These are phyloP conservation scores for Stentor coeruleus DNA, from an alignment of 73 alveolate species.

Conservation along the genomic window DNA sequence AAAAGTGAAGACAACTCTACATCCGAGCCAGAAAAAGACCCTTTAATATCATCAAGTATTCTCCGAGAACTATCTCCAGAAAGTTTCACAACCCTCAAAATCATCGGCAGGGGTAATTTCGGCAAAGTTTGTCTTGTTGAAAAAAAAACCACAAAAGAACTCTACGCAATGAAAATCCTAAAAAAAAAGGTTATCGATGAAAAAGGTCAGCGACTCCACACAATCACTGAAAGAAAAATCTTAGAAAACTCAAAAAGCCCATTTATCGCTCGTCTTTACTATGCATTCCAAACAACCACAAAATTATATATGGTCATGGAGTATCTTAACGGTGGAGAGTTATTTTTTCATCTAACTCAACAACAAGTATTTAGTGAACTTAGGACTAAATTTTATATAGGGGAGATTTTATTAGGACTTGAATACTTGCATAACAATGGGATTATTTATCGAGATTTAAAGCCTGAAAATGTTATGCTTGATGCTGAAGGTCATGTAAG, in stretches of 20 bases:
- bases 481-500: constrained; percentile 75
- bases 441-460: constrained; percentile 68
- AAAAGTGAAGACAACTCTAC: no score
- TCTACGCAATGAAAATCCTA: constrained; percentile 68
- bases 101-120: constrained; percentile 69
- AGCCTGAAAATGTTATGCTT: constrained; percentile 81
- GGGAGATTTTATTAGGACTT: constrained; percentile 57
- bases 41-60: not conserved
- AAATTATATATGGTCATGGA: constrained; percentile 65
- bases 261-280: constrained; percentile 48
- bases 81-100: constrained; percentile 46
- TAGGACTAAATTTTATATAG: constrained; percentile 63
- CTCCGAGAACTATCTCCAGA: no score
- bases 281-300: constrained; percentile 59
- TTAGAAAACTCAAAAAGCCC: constrained; percentile 53
- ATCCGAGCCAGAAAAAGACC: not conserved
- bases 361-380: constrained; percentile 49
- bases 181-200: constrained; percentile 53
- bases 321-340: constrained; percentile 42
- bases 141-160: constrained; percentile 44
- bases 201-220: constrained; percentile 47
- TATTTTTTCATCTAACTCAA: constrained; percentile 41
- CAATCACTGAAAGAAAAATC: constrained; percentile 52
- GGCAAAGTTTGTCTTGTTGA: constrained; percentile 72
- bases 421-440: constrained; percentile 62